These are phyloP conservation scores for Starmerella asiatica DNA, from an alignment of 805 yeast genomes.

Conservation along the genomic window DNA sequence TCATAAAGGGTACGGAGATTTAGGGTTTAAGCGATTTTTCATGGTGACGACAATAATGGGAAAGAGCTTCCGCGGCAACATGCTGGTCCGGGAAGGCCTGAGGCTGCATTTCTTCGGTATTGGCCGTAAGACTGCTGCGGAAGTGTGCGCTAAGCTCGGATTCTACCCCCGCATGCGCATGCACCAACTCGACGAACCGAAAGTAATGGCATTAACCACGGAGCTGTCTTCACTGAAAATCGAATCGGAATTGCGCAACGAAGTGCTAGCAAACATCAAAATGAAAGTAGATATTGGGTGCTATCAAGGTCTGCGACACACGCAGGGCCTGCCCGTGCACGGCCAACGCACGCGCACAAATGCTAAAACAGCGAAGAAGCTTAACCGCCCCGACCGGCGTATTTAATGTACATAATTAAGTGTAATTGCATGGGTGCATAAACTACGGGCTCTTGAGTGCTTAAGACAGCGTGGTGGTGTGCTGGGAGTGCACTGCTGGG, in stretches of 20 bases:
- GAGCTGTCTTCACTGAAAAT: slow-evolving; percentile 72
- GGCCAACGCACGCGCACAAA: slow-evolving; percentile 91
- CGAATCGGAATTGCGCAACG: slow-evolving; percentile 59
- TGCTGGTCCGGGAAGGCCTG: slow-evolving; percentile 40
- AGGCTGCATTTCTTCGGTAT: slow-evolving; percentile 76
- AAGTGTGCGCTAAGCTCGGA: slow-evolving; percentile 75
- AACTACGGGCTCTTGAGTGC: not conserved
- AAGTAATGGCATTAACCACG: slow-evolving; percentile 71
- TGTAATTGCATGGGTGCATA: not conserved
- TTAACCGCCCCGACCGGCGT: slow-evolving; percentile 54
- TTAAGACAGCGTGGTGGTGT: not conserved
- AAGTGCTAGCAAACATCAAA: slow-evolving; percentile 54
- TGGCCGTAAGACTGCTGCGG: slow-evolving; percentile 59
- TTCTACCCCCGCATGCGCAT: slow-evolving; percentile 88
- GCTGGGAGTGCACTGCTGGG: not conserved
- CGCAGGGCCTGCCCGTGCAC: slow-evolving; percentile 60
- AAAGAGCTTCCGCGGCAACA: slow-evolving; percentile 29
- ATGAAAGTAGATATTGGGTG: slow-evolving; percentile 71
- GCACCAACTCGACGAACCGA: slow-evolving; percentile 83
- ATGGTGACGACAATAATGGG: slow-evolving; percentile 30
- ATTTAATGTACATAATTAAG: slow-evolving; percentile 3
- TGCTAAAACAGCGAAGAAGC: slow-evolving; percentile 75
- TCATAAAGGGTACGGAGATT: not conserved
- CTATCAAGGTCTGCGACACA: slow-evolving; percentile 80
- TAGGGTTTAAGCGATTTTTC: not conserved